Evolutionary conservation across 2,329 filamentous ascomycete genomes (phyloP).

Genomic region (Talaromyces verruculosus): DNA sequence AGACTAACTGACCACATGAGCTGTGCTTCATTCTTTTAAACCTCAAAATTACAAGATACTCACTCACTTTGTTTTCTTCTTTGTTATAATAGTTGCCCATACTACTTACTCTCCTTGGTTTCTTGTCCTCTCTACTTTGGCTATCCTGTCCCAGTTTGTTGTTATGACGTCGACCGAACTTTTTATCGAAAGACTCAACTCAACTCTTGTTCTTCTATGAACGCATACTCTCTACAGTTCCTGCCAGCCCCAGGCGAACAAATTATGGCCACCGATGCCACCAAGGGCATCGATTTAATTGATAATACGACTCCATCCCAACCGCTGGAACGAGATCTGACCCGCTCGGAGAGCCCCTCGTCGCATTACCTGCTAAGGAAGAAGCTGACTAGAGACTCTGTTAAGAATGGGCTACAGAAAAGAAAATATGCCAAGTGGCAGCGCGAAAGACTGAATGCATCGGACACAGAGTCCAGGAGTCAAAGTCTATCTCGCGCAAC

Average conservation of each 20-base stretch:
- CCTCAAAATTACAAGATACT: no score
- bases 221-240: neutral
- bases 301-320: slow-evolving; percentile 41
- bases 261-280: slow-evolving; percentile 25
- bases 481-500: slow-evolving; percentile 20
- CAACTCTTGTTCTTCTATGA: neutral
- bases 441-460: slow-evolving; percentile 56
- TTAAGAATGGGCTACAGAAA: slow-evolving; percentile 42
- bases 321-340: slow-evolving; percentile 27
- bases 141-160: no score
- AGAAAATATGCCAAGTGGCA: slow-evolving; percentile 53
- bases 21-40: no score
- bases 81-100: no score
- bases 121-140: no score
- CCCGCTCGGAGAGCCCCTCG: slow-evolving; percentile 26
- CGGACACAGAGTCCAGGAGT: slow-evolving; percentile 24
- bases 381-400: slow-evolving; percentile 35
- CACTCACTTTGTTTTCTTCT: no score
- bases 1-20: no score
- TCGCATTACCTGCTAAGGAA: slow-evolving; percentile 30
- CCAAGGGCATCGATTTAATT: slow-evolving; percentile 36
- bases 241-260: neutral
- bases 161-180: no score
- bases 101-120: no score
- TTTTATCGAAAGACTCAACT: no score